Conservation (phyloP, 2,329 filamentous ascomycete genomes). For the Fonsecaea multimorphosa region DNA sequence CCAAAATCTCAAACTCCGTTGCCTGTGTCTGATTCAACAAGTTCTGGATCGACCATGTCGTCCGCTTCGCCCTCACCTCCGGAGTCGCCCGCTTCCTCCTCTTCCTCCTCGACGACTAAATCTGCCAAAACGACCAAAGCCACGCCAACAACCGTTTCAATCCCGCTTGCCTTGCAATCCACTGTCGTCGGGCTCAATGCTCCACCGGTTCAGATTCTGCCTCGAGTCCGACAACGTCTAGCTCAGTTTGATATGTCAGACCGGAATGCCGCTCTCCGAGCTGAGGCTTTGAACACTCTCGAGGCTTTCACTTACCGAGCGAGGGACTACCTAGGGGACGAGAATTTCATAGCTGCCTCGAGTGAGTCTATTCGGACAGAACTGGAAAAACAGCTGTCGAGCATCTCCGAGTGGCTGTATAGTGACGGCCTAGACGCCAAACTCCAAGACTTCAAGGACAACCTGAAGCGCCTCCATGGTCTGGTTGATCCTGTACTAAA, state of each 20-base stretch:
- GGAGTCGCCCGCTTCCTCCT: constrained; percentile 46
- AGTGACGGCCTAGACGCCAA: constrained; percentile 79
- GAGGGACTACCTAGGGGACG: constrained; percentile 79
- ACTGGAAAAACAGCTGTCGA: constrained; percentile 72
- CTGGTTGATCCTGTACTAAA: constrained; percentile 78
- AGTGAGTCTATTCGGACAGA: constrained; percentile 69
- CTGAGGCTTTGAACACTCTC: constrained; percentile 90
- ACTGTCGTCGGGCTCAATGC: constrained; percentile 52
- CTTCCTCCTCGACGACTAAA: constrained; percentile 45
- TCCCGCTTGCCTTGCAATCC: constrained; percentile 59
- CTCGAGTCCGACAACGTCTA: constrained; percentile 72
- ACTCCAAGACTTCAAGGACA: constrained; percentile 74
- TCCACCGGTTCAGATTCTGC: constrained; percentile 46
- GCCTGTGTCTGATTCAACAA: constrained; percentile 38
- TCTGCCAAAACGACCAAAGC: constrained; percentile 50
- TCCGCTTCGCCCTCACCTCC: constrained; percentile 45
- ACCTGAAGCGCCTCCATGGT: constrained; percentile 76
- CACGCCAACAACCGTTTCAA: constrained; percentile 57
- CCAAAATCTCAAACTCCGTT: constrained; percentile 37
- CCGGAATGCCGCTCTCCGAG: constrained; percentile 73
- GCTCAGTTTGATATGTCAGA: constrained; percentile 87
- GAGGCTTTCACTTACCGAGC: constrained; percentile 91
- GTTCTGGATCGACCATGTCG: constrained; percentile 43
- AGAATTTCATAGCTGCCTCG: constrained; percentile 73
- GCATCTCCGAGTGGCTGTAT: constrained; percentile 88